Evolutionary conservation across 768 basidiomycete genomes (phyloP), one percentile per base, ranked within the genome.

Genomic region (Pilatotrama ljubarskyi): DNA sequence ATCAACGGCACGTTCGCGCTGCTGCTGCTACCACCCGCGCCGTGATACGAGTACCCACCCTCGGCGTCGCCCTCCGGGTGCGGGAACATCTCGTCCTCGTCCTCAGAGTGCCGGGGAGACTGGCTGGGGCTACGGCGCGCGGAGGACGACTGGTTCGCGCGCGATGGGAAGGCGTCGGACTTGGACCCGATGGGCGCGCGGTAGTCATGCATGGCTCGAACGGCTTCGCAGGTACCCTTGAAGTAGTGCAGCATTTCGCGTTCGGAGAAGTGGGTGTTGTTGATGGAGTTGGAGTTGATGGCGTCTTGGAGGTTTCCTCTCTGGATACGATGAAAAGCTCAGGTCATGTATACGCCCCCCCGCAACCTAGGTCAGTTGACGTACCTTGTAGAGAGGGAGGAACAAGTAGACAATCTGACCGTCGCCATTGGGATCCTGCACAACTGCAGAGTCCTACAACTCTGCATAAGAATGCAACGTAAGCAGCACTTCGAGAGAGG

Each of bases 331-430:
- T 11, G 25, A 9, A 26, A 64, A 38, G 1, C n/a, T 59, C 41
- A 47, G 35, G 15, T 37, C 5, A 38, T 25, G 29, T 32, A 10
- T 10, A 32, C 29, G 24, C 22, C 13, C 37, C 20, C 8, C 13
- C 29, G 3, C 2, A 42, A 36, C 7, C 22, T 15, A 5, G 18
- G 35, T 13, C 26, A 25, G 40, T 29, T 48, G 22, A 68, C 76
- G 37, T 44, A 89, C 92, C 80, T 92, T 89, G 78, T 95, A 98
- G 35, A 93, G 79, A 0, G 97, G 97, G 5, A 98, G 78, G 80
- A 99, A 98, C 54, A 98, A 86, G 73, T 97, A 98, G 29, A 97
- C 93, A 58, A 98, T 90, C 73, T 96, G 90, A 11, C 93, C 94
- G 48, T 95, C 94, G 14, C 93, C 95, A 59, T 90, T 88, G 35